A percentile compares a stretch with the other conserved stretches of the same genome.
These are phyloP conservation scores for Clathrospora elynae DNA, from an alignment of 2,329 filamentous ascomycete genomes.

Conservation along the genomic window DNA sequence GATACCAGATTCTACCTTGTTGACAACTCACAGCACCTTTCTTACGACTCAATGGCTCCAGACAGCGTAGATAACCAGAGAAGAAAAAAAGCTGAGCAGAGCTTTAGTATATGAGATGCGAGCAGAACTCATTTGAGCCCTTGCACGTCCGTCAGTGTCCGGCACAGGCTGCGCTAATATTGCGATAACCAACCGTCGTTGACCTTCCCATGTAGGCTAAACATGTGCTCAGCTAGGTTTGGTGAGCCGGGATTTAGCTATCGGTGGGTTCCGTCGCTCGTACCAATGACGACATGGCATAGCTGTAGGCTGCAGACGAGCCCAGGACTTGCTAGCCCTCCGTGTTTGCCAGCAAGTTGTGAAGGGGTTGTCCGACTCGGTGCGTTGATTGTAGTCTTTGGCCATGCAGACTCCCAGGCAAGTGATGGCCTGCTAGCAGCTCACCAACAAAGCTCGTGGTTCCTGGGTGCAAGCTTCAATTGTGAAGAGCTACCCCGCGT, in stretches of 20 bases:
- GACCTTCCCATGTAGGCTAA: slow-evolving; percentile 15
- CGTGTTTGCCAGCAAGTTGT: no score
- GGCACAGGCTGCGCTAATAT: neutral
- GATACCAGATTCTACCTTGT: no score
- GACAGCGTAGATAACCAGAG: no score
- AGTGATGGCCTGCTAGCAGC: no score
- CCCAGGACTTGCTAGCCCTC: no score
- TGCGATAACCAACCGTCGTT: slow-evolving; percentile 5
- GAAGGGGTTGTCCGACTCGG: neutral
- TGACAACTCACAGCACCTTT: no score
- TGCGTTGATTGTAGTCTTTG: no score
- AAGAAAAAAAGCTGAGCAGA: no score
- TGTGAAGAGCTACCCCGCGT: slow-evolving; percentile 4
- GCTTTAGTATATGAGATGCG: neutral
- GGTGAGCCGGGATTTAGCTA: slow-evolving; percentile 6
- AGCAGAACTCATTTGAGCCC: slow-evolving; percentile 3
- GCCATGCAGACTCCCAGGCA: no score
- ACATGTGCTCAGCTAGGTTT: slow-evolving; percentile 3
- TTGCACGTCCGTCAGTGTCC: slow-evolving; percentile 4
- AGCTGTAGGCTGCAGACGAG: no score
- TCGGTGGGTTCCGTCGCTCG: slow-evolving; percentile 7
- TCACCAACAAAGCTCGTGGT: no score
- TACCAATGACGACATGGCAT: slow-evolving; percentile 9
- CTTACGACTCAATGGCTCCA: no score
- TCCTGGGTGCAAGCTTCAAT: slow-evolving; percentile 1